A percentile compares a stretch with the other conserved stretches of the same genome.
Conservation (phyloP, 108 stramenopile species). For the Aureococcus anophagefferens region DNA sequence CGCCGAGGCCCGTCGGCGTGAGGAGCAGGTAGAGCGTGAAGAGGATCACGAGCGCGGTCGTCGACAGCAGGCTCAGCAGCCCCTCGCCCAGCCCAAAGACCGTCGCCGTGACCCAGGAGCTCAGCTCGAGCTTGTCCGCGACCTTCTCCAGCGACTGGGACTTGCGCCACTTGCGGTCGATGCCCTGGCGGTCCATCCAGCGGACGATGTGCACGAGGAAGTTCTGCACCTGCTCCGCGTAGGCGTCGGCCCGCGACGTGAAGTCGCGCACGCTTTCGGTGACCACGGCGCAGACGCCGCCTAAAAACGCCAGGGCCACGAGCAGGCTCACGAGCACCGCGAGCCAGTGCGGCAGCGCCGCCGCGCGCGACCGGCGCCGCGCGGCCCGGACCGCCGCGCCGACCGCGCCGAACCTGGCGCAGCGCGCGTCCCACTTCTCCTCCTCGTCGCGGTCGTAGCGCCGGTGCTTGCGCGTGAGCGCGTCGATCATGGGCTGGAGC, state of each 20-base stretch:
- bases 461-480: not conserved
- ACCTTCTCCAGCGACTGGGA: not conserved
- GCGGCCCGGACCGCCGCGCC: not conserved
- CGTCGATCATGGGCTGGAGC: not conserved
- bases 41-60: conserved; percentile 12
- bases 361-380: not conserved
- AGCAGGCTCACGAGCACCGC: not conserved
- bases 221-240: not conserved
- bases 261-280: not conserved
- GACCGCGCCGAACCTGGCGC: not conserved
- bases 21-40: conserved; percentile 23
- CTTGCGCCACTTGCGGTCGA: not conserved
- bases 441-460: not conserved
- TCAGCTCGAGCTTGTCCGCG: not conserved
- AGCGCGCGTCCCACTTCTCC: not conserved
- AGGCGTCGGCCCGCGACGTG: not conserved
- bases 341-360: not conserved
- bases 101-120: not conserved
- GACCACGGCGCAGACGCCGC: not conserved
- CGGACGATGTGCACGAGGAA: not conserved
- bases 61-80: conserved; percentile 9
- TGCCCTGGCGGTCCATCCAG: not conserved
- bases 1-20: not conserved
- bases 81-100: not conserved
- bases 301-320: not conserved